phyloP scores from a whole-genome alignment of 176 grass and related monocot genomes.

The Rhynchospora tenuis region DNA sequence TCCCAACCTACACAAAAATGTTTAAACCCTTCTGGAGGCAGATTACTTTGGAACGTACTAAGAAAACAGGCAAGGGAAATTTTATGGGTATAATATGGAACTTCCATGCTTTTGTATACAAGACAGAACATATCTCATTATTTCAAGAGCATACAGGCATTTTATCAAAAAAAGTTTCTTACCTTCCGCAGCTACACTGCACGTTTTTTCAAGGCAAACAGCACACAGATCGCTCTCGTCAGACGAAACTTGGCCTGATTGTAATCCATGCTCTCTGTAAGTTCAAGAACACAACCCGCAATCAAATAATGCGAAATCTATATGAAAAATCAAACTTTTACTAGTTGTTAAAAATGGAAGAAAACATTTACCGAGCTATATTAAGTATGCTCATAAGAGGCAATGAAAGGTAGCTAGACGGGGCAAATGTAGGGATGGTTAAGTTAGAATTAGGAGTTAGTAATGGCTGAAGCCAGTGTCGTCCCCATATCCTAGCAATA shows the following conservation, averaged over 20 bases:
- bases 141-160: neutral
- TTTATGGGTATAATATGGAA: neutral
- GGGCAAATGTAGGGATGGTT: slow-evolving; percentile 54
- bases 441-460: slow-evolving; percentile 77
- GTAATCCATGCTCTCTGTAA: slow-evolving; percentile 81
- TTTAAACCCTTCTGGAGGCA: slow-evolving; percentile 6
- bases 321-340: neutral
- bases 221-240: slow-evolving; percentile 80
- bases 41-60: neutral
- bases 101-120: neutral
- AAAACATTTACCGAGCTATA: slow-evolving; percentile 75
- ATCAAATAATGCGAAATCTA: slow-evolving; percentile 9
- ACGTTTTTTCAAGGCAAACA: slow-evolving; percentile 84
- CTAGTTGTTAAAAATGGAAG: slow-evolving; percentile 18
- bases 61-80: neutral
- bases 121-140: neutral
- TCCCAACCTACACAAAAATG: neutral
- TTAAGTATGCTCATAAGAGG: slow-evolving; percentile 97
- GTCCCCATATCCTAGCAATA: slow-evolving; percentile 81
- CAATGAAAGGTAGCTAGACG: slow-evolving; percentile 77
- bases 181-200: slow-evolving; percentile 92
- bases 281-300: slow-evolving; percentile 23
- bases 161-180: neutral
- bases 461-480: slow-evolving; percentile 52
- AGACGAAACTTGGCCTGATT: slow-evolving; percentile 32